A percentile compares a stretch with the other conserved stretches of the same genome.
Conservation (phyloP, 306 rosid species). For the Trichosanthes truncata region DNA sequence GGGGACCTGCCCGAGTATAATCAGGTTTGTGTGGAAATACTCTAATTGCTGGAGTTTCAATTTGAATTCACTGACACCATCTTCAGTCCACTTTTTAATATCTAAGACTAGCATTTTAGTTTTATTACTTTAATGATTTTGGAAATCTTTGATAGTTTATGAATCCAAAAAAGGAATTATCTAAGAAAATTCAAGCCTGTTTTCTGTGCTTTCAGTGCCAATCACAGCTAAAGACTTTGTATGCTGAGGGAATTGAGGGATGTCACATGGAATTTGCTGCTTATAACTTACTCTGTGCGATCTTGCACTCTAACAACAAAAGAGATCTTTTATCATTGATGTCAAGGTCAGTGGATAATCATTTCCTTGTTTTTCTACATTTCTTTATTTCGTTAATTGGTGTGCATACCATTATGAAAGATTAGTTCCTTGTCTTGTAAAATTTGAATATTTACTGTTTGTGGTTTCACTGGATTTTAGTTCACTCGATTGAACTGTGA, state of each 20-base stretch:
- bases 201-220: conserved; percentile 65
- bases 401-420: neutral
- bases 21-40: conserved; percentile 46
- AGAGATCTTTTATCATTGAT: conserved; percentile 80
- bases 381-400: neutral
- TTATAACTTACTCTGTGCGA: conserved; percentile 86
- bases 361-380: neutral
- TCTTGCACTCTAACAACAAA: conserved; percentile 80
- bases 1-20: conserved; percentile 95
- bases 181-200: neutral
- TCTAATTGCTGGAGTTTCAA: neutral
- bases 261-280: conserved; percentile 94
- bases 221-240: conserved; percentile 72
- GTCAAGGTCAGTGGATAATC: conserved; percentile 50
- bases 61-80: neutral
- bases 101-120: neutral
- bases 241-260: conserved; percentile 87
- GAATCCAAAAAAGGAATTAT: neutral
- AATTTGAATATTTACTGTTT: neutral
- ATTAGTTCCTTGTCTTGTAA: neutral
- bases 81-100: neutral
- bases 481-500: neutral
- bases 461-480: neutral
- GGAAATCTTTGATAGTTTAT: neutral
- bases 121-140: neutral